Conservation (phyloP, 768 basidiomycete species). For the Leccinum aurantiacum region DNA sequence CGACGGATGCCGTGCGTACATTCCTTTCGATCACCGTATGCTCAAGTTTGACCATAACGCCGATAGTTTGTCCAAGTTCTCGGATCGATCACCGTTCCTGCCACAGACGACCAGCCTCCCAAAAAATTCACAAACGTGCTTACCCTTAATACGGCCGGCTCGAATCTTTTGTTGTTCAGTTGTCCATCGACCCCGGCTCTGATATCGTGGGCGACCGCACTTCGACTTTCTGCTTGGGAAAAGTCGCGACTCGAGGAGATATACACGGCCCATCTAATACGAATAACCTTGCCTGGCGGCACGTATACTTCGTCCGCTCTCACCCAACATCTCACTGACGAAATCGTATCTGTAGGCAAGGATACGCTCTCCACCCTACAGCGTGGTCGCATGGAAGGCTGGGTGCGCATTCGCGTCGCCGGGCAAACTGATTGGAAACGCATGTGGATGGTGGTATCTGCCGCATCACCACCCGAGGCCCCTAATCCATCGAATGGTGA, state of each 20-base stretch:
- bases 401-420: conserved; percentile 87
- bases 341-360: conserved; percentile 32
- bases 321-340: conserved; percentile 28
- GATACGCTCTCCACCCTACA: conserved; percentile 62
- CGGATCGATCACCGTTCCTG: conserved; percentile 68
- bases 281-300: conserved; percentile 65
- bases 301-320: conserved; percentile 19
- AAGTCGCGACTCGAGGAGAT: conserved; percentile 94
- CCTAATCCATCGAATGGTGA: conserved; percentile 28
- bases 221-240: conserved; percentile 92
- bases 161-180: conserved; percentile 86
- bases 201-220: conserved; percentile 87
- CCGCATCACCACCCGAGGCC: conserved; percentile 37
- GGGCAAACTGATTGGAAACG: conserved; percentile 98
- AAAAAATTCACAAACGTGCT: conserved; percentile 76
- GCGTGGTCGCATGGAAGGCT: conserved; percentile 82
- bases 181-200: conserved; percentile 71
- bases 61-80: conserved; percentile 75
- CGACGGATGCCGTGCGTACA: conserved; percentile 78
- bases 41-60: conserved; percentile 8
- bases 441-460: conserved; percentile 77
- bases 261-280: conserved; percentile 91
- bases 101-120: conserved; percentile 46
- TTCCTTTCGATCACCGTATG: not conserved
- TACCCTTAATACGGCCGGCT: conserved; percentile 91